phyloP scores from a whole-genome alignment of 495 filamentous ascomycete genomes.

The Xylaria intraflava region DNA sequence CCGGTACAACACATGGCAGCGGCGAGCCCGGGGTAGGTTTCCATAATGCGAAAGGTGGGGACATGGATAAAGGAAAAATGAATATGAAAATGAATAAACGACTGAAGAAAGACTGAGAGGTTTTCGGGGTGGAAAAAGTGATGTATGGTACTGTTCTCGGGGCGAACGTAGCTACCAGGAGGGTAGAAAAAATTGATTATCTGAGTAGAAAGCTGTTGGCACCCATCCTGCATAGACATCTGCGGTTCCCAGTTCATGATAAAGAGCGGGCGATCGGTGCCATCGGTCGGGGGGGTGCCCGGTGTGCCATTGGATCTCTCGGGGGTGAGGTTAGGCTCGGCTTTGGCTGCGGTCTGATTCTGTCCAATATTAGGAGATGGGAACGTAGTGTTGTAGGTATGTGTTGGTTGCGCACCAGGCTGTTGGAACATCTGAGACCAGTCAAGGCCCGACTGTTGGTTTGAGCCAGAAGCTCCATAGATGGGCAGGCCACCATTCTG shows the following conservation, averaged over 20 bases:
- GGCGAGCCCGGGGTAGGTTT: constrained; percentile 54
- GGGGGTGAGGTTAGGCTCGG: constrained; percentile 37
- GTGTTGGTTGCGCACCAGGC: constrained; percentile 48
- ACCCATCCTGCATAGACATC: constrained; percentile 39
- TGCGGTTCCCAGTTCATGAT: constrained; percentile 37
- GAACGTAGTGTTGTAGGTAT: constrained; percentile 54
- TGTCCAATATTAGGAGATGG: constrained; percentile 48
- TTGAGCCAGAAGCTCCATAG: constrained; percentile 41
- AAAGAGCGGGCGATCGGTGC: constrained; percentile 28
- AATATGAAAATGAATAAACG: constrained; percentile 56
- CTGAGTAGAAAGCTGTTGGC: constrained; percentile 45
- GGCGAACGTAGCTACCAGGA: constrained; percentile 28
- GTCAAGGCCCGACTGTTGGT: constrained; percentile 46
- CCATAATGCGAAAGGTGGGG: constrained; percentile 56
- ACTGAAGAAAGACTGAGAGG: constrained; percentile 54
- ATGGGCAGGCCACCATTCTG: constrained; percentile 49
- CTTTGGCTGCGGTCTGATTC: constrained; percentile 48
- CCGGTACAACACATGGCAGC: constrained; percentile 59
- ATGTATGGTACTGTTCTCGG: constrained; percentile 36
- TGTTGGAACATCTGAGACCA: constrained; percentile 67
- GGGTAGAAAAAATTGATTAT: constrained; percentile 52
- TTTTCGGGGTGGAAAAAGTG: constrained; percentile 51
- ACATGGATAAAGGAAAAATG: constrained; percentile 66
- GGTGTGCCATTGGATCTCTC: constrained; percentile 35
- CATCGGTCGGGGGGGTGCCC: constrained; percentile 36